phyloP scores from a whole-genome alignment of 352 stramenopile species.

The Thraustochytrium sp. region DNA sequence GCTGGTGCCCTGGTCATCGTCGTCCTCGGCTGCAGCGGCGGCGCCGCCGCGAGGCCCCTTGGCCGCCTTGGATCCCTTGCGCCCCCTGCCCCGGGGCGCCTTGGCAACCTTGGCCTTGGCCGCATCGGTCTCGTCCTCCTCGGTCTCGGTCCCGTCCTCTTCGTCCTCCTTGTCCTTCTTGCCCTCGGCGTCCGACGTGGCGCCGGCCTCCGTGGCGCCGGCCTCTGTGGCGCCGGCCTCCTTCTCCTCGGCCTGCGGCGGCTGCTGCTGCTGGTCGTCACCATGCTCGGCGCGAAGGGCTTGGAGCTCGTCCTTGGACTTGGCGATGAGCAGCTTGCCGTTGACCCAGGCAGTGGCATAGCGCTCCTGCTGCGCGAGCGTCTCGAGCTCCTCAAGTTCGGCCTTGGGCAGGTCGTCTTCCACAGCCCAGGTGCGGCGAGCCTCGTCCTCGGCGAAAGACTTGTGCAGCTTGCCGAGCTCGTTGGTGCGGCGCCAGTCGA shows the following conservation, averaged over 20 bases:
- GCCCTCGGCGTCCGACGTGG: neutral
- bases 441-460: neutral
- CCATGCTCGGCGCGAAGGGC: neutral
- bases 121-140: neutral
- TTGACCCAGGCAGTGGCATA: neutral
- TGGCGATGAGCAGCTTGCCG: neutral
- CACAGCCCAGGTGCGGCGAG: neutral
- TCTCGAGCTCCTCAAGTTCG: constrained; percentile 31
- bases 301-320: neutral
- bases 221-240: too few relatives aligned
- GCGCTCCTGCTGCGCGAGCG: neutral
- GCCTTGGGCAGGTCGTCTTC: neutral
- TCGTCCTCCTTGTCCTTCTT: neutral
- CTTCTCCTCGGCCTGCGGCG: neutral
- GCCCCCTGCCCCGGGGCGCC: too few relatives aligned
- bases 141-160: neutral
- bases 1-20: neutral
- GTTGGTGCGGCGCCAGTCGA: constrained; percentile 34
- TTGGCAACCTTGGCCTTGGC: neutral
- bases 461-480: constrained; percentile 12
- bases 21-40: neutral
- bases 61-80: too few relatives aligned
- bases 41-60: too few relatives aligned
- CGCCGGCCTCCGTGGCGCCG: too few relatives aligned
- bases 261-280: neutral